Evolutionary conservation across 495 filamentous ascomycete species (phyloP).

Genomic region (Letharia lupina): DNA sequence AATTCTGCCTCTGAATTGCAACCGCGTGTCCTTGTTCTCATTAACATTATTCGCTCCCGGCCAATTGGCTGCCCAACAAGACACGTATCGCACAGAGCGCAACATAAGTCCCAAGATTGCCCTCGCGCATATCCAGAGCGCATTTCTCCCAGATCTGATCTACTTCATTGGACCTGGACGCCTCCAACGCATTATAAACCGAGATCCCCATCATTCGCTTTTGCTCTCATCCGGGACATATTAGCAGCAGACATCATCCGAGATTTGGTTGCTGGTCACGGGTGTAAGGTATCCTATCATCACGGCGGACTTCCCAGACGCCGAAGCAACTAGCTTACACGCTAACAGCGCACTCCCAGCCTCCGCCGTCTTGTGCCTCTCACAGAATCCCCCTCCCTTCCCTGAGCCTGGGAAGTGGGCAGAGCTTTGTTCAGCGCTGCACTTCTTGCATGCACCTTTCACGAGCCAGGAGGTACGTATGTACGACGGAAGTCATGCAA

Average conservation of each 20-base stretch:
- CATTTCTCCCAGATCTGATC: slow-evolving; percentile 10
- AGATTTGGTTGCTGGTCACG: slow-evolving; percentile 11
- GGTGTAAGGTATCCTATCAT: slow-evolving; percentile 13
- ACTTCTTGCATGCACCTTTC: slow-evolving; percentile 20
- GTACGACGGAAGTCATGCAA: slow-evolving; percentile 6
- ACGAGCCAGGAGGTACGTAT: slow-evolving; percentile 22
- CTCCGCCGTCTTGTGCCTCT: slow-evolving; percentile 16
- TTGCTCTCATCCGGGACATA: not conserved
- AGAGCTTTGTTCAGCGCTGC: slow-evolving; percentile 12
- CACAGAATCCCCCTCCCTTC: not conserved
- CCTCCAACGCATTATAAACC: not conserved
- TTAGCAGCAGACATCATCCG: slow-evolving; percentile 2
- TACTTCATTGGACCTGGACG: slow-evolving; percentile 7
- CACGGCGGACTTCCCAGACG: slow-evolving; percentile 11
- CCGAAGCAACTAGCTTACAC: slow-evolving; percentile 13
- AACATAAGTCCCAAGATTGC: slow-evolving; percentile 13
- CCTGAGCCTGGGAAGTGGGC: slow-evolving; percentile 10
- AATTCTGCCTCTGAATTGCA: not conserved
- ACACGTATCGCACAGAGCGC: slow-evolving; percentile 1
- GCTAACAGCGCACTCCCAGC: slow-evolving; percentile 19
- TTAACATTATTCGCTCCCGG: not conserved
- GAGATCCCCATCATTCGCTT: not conserved
- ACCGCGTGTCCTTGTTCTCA: not conserved
- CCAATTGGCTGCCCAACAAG: slow-evolving; percentile 14
- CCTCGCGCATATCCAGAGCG: slow-evolving; percentile 16